Conservation (phyloP, 2,329 filamentous ascomycete species). For the Clonostachys byssicola region DNA sequence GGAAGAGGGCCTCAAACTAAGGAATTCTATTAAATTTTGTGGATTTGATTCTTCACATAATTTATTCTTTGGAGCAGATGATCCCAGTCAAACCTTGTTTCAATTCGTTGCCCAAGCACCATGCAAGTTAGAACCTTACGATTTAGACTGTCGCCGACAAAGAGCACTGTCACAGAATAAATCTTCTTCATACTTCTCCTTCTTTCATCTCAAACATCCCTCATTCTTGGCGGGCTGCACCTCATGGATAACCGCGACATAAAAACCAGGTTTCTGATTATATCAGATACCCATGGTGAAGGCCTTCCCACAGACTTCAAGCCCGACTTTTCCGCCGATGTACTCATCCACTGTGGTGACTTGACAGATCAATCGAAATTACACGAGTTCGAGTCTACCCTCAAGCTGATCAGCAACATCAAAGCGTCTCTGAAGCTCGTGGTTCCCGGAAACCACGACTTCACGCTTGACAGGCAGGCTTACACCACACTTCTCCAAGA, state of each 20-base stretch:
- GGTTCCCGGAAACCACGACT: constrained; percentile 50
- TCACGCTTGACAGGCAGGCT: constrained; percentile 28
- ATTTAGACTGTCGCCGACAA: too few relatives aligned
- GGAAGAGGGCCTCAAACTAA: too few relatives aligned
- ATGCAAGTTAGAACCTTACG: too few relatives aligned
- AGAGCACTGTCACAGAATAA: too few relatives aligned
- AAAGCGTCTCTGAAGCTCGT: constrained; percentile 40
- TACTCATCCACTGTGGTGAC: constrained; percentile 46
- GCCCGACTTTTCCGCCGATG: constrained; percentile 18
- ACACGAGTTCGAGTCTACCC: constrained; percentile 25
- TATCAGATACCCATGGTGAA: constrained; percentile 16
- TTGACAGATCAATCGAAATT: constrained; percentile 38
- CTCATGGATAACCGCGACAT: not conserved
- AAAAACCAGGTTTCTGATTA: constrained; percentile 12
- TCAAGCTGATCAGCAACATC: constrained; percentile 29
- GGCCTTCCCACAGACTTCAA: not conserved
- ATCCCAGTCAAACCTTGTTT: too few relatives aligned
- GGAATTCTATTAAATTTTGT: too few relatives aligned
- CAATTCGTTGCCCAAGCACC: too few relatives aligned
- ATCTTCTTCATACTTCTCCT: too few relatives aligned
- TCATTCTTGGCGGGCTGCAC: not conserved
- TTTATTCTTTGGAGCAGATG: too few relatives aligned
- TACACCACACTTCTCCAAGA: not conserved
- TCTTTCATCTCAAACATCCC: too few relatives aligned
- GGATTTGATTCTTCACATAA: too few relatives aligned